Conservation (phyloP, 2,329 filamentous ascomycete genomes). For the Rugonectria rugulosa region DNA sequence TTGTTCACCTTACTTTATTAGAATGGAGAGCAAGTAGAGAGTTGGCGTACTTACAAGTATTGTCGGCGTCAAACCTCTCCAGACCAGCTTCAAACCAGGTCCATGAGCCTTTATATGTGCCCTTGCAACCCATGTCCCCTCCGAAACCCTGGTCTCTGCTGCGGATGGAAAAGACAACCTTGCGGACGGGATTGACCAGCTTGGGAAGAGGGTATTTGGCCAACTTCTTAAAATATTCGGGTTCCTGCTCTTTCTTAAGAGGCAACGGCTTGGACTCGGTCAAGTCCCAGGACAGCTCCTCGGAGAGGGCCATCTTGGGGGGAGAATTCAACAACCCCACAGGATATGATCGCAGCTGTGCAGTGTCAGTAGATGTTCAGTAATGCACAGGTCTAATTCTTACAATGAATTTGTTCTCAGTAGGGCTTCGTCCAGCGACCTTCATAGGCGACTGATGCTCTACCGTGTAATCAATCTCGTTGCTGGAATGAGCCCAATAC, state of each 20-base stretch:
- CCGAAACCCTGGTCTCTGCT: conserved; percentile 68
- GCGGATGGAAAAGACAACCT: conserved; percentile 66
- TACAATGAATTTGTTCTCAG: conserved; percentile 46
- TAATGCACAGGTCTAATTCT: conserved; percentile 16
- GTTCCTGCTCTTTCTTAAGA: conserved; percentile 37
- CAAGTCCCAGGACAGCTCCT: conserved; percentile 41
- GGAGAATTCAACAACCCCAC: conserved; percentile 45
- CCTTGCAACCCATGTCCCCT: conserved; percentile 39
- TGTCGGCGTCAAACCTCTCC: conserved; percentile 58
- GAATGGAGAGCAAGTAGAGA: rapidly evolving
- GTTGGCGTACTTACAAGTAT: conserved; percentile 40
- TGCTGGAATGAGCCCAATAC: conserved; percentile 65
- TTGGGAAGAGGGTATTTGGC: conserved; percentile 49
- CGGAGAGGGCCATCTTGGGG: conserved; percentile 35
- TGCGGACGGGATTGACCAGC: conserved; percentile 61
- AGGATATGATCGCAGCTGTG: conserved; percentile 49
- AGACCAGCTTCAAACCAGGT: conserved; percentile 72
- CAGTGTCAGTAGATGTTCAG: conserved; percentile 3
- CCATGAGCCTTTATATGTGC: conserved; percentile 57
- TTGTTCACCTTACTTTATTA: conserved; percentile 37
- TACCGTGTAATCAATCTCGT: conserved; percentile 39
- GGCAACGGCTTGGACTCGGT: conserved; percentile 40
- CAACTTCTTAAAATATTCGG: conserved; percentile 42
- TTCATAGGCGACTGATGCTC: conserved; percentile 32
- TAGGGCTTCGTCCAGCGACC: conserved; percentile 32